Evolutionary conservation across 2,329 filamentous ascomycete species (phyloP).

Genomic region (Nigrospora sphaerica): DNA sequence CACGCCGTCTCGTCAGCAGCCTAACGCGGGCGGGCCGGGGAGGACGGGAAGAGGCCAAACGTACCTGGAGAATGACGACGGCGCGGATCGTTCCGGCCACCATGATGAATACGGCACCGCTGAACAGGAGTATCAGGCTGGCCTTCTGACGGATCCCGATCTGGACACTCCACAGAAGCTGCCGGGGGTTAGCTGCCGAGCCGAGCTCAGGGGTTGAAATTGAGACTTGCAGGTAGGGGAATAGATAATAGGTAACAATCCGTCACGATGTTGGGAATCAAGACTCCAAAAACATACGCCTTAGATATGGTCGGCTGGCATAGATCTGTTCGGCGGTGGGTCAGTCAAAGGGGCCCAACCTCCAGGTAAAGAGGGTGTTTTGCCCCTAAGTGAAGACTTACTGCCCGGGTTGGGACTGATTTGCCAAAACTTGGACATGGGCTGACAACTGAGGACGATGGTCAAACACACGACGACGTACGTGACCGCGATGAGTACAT

Average conservation of each 20-base stretch:
- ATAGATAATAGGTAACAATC: slow-evolving; percentile 40
- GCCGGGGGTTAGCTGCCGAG: too few relatives aligned
- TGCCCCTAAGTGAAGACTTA: slow-evolving; percentile 17
- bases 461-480: slow-evolving; percentile 34
- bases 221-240: slow-evolving; percentile 29
- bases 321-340: slow-evolving; percentile 15
- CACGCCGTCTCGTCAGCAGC: not conserved
- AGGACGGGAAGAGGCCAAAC: not conserved
- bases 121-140: slow-evolving; percentile 36
- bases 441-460: slow-evolving; percentile 36
- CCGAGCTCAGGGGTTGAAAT: not conserved
- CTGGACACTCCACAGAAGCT: slow-evolving; percentile 38
- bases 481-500: slow-evolving; percentile 29
- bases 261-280: slow-evolving; percentile 35
- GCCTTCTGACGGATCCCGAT: slow-evolving; percentile 30
- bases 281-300: slow-evolving; percentile 32
- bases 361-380: slow-evolving; percentile 3
- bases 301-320: slow-evolving; percentile 36
- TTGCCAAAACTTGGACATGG: slow-evolving; percentile 42
- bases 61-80: slow-evolving; percentile 30
- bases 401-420: slow-evolving; percentile 37
- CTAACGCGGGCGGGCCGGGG: not conserved
- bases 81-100: slow-evolving; percentile 39
- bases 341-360: too few relatives aligned
- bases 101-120: slow-evolving; percentile 40